These are phyloP conservation scores for Candida awuae DNA, from an alignment of 805 yeast species.

Conservation along the genomic window DNA sequence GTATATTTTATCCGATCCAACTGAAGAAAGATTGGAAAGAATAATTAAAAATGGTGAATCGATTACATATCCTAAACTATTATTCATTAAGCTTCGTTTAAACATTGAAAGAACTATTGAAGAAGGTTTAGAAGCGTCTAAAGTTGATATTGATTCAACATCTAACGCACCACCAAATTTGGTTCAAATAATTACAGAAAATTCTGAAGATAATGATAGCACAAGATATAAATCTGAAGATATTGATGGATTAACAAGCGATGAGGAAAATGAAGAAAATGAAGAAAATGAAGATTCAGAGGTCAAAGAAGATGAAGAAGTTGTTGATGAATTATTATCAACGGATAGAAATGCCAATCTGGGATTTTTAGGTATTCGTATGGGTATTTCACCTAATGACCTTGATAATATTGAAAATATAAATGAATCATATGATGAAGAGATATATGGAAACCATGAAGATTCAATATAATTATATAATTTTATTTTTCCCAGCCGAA, in stretches of 20 bases:
- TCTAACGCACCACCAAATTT: slow-evolving; percentile 7
- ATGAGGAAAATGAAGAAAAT: slow-evolving; percentile 11
- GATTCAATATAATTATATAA: slow-evolving; percentile 11
- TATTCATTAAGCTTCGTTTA: slow-evolving; percentile 57
- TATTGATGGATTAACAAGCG: slow-evolving; percentile 1
- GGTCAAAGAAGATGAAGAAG: background rate
- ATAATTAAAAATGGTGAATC: slow-evolving; percentile 57
- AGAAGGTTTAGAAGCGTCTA: slow-evolving; percentile 30
- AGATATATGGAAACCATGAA: slow-evolving; percentile 2
- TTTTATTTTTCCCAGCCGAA: slow-evolving; percentile 15
- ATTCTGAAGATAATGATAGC: background rate
- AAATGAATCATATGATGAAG: slow-evolving; percentile 8
- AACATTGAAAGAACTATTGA: slow-evolving; percentile 59
- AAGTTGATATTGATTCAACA: slow-evolving; percentile 9
- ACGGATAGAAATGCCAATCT: slow-evolving; percentile 5
- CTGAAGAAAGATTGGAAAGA: slow-evolving; percentile 43
- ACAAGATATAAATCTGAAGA: slow-evolving; percentile 16
- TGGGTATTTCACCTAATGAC: slow-evolving; percentile 3
- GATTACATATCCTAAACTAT: slow-evolving; percentile 56
- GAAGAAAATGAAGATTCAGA: background rate
- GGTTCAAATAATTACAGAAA: slow-evolving; percentile 6
- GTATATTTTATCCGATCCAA: slow-evolving; percentile 63
- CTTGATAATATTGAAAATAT: background rate
- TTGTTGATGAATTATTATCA: background rate
- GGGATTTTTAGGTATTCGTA: slow-evolving; percentile 14